Percentiles rank a stretch among this genome's conserved stretches.
Evolutionary conservation across 345 rosid species (phyloP).

Genomic region (Physaria fendleri): DNA sequence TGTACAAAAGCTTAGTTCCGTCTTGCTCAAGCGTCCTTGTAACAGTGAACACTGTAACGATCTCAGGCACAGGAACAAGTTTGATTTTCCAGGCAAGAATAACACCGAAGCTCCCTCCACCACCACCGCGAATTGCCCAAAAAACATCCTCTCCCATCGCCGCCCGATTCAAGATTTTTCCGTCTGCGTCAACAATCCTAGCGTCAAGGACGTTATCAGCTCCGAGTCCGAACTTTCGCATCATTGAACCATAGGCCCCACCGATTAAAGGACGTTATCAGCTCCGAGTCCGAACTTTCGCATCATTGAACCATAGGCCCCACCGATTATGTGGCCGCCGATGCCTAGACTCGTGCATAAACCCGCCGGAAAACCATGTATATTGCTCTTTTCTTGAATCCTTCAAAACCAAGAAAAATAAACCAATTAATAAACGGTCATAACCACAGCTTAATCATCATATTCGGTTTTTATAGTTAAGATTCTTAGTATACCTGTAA

Average conservation of each 20-base stretch:
- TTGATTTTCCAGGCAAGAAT: conserved; percentile 57
- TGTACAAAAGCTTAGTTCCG: conserved; percentile 41
- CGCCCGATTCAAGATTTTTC: conserved; percentile 47
- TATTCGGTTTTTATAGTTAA: neutral
- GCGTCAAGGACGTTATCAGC: conserved; percentile 77
- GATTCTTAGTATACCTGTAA: conserved; percentile 26
- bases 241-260: conserved; percentile 67
- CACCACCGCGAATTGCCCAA: conserved; percentile 74
- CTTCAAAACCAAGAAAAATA: conserved; percentile 11
- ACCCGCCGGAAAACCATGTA: conserved; percentile 67
- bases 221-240: conserved; percentile 74
- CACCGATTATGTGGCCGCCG: conserved; percentile 64
- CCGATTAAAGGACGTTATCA: too few relatives aligned
- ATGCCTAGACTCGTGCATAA: conserved; percentile 58
- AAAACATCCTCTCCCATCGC: conserved; percentile 71
- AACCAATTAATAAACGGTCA: neutral
- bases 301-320: too few relatives aligned
- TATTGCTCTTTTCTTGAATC: conserved; percentile 51
- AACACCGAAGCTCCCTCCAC: conserved; percentile 66
- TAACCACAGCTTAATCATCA: neutral
- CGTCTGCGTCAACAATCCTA: conserved; percentile 44
- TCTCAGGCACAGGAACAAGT: conserved; percentile 55
- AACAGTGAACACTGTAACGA: conserved; percentile 54
- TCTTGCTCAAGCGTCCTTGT: conserved; percentile 39
- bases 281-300: too few relatives aligned